Evolutionary conservation across 2,329 filamentous ascomycete species (phyloP).

Genomic region (Blastomyces emzantsi): DNA sequence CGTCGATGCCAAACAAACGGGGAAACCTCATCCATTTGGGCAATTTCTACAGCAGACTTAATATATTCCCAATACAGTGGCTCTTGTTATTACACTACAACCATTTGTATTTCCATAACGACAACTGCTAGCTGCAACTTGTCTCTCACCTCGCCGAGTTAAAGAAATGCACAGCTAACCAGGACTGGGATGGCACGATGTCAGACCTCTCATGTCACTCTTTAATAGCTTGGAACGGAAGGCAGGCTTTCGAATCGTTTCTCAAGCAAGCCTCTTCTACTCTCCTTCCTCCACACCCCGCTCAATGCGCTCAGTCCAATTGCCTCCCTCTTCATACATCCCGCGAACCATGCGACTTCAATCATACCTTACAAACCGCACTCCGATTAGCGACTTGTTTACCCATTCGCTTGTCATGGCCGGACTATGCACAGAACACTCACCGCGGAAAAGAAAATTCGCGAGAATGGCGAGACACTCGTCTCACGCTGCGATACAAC

Average conservation of each 20-base stretch:
- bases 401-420: conserved; percentile 46
- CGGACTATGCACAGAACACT: conserved; percentile 43
- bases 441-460: conserved; percentile 26
- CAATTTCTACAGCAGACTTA: background rate
- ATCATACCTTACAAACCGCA: conserved; percentile 21
- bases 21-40: background rate
- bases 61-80: background rate
- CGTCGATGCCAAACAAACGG: background rate
- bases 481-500: background rate
- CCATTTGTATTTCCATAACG: background rate
- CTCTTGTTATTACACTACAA: background rate
- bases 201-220: conserved; percentile 55
- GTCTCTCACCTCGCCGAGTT: background rate
- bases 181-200: conserved; percentile 45
- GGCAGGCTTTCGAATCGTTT: conserved; percentile 40
- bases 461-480: conserved; percentile 19
- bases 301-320: conserved; percentile 26
- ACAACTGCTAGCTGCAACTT: background rate
- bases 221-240: conserved; percentile 47
- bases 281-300: conserved; percentile 20
- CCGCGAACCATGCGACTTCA: conserved; percentile 22
- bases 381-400: conserved; percentile 39
- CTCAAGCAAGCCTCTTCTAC: conserved; percentile 33
- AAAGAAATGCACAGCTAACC: background rate
- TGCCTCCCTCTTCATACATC: conserved; percentile 20